These are phyloP conservation scores for Boletales sp. DNA, from an alignment of 768 basidiomycete species.

Conservation along the genomic window DNA sequence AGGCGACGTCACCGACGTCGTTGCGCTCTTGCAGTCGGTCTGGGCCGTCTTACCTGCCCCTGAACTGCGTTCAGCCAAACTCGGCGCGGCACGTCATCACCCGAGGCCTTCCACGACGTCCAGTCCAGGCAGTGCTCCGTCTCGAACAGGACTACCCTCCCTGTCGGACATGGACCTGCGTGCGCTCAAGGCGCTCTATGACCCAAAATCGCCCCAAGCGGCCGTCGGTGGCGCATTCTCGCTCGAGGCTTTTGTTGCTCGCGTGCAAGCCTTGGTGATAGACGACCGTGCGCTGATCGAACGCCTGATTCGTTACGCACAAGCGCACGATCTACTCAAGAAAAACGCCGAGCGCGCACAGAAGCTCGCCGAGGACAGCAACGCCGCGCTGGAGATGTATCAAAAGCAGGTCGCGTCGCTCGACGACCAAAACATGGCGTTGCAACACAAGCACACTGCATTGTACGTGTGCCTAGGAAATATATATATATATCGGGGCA, in stretches of 20 bases:
- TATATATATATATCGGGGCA: too few species aligned
- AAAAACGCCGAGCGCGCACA: slow-evolving; percentile 90
- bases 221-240: slow-evolving; percentile 45
- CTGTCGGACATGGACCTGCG: slow-evolving; percentile 85
- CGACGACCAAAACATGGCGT: slow-evolving; percentile 65
- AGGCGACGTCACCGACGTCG: slow-evolving; percentile 52
- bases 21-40: slow-evolving; percentile 62
- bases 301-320: slow-evolving; percentile 77
- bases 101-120: slow-evolving; percentile 43
- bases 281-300: slow-evolving; percentile 86
- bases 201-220: slow-evolving; percentile 32
- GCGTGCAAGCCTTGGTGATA: slow-evolving; percentile 76
- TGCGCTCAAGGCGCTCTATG: slow-evolving; percentile 79
- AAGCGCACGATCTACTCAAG: slow-evolving; percentile 88
- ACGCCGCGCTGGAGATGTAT: slow-evolving; percentile 78
- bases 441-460: slow-evolving; percentile 49
- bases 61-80: slow-evolving; percentile 71
- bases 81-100: slow-evolving; percentile 45
- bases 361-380: slow-evolving; percentile 84
- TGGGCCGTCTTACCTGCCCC: slow-evolving; percentile 85
- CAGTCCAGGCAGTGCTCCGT: slow-evolving; percentile 29
- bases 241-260: slow-evolving; percentile 69
- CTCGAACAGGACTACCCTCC: slow-evolving; percentile 40
- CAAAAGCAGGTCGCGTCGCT: slow-evolving; percentile 81
- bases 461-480: slow-evolving; percentile 49